Evolutionary conservation across 768 basidiomycete species (phyloP).

Genomic region (Serendipita sp.): DNA sequence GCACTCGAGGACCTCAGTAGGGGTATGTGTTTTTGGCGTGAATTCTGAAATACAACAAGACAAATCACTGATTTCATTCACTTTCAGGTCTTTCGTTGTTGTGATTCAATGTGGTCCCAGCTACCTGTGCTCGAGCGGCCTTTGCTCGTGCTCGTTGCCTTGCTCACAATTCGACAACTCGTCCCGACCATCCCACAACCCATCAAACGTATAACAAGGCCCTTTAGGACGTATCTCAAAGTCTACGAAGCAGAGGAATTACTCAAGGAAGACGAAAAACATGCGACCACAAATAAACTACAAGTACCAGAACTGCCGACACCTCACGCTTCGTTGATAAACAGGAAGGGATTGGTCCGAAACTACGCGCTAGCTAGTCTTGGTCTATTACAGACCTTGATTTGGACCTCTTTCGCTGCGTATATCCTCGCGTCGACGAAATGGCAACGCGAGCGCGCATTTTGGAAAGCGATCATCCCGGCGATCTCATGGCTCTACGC

Average conservation of each 20-base stretch:
- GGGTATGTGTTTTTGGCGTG: too few relatives aligned
- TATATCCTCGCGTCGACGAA: background rate
- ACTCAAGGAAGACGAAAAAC: background rate
- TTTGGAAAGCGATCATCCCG: conserved; percentile 24
- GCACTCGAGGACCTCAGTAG: too few relatives aligned
- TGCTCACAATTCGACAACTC: background rate
- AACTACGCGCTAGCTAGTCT: background rate
- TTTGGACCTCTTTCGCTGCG: background rate
- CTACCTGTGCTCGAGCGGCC: too few relatives aligned
- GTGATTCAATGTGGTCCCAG: background rate
- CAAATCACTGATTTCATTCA: too few relatives aligned
- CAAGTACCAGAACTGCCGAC: background rate
- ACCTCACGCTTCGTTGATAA: background rate
- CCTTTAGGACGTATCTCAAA: background rate
- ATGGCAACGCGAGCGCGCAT: too few relatives aligned
- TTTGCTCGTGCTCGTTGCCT: background rate
- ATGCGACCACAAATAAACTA: background rate
- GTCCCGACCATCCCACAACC: background rate
- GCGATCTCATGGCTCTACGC: conserved; percentile 56
- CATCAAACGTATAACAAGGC: background rate
- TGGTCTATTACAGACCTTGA: background rate
- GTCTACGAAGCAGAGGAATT: background rate
- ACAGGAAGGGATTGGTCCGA: background rate
- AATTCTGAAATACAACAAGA: too few relatives aligned
- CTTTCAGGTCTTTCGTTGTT: background rate